Conservation (phyloP, 1,284 basidiomycete species). For the Chondrostereum purpureum region DNA sequence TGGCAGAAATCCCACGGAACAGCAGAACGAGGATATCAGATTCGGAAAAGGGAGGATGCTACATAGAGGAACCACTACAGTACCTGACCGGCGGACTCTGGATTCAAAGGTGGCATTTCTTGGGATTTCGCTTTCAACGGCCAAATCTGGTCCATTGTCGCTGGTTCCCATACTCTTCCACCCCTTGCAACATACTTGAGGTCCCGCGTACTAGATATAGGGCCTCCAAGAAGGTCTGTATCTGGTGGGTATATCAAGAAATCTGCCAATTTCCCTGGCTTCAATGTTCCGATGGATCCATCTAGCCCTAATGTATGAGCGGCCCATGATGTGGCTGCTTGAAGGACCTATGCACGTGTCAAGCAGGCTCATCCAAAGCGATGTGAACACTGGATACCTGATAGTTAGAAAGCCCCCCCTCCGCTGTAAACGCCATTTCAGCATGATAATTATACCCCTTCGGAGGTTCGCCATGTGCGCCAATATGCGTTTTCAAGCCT, state of each 20-base stretch:
- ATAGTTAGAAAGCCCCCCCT: constrained; percentile 51
- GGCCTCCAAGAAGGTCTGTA: constrained; percentile 49
- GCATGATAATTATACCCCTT: constrained; percentile 69
- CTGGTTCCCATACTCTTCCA: constrained; percentile 61
- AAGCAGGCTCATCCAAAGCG: too few relatives aligned
- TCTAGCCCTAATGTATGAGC: constrained; percentile 62
- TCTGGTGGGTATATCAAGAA: constrained; percentile 56
- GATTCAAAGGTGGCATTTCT: constrained; percentile 51
- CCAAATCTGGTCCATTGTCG: constrained; percentile 64
- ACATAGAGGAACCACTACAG: too few relatives aligned
- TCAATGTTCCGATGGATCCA: constrained; percentile 53
- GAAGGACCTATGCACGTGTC: constrained; percentile 61
- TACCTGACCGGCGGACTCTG: too few relatives aligned
- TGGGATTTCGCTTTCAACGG: constrained; percentile 54
- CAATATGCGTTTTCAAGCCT: constrained; percentile 59
- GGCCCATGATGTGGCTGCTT: constrained; percentile 59
- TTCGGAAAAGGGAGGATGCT: too few relatives aligned
- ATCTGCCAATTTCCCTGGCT: constrained; percentile 62
- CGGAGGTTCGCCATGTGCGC: constrained; percentile 71
- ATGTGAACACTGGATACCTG: constrained; percentile 25
- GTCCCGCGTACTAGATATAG: constrained; percentile 43
- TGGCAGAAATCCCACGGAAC: too few relatives aligned
- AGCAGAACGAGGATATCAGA: too few relatives aligned
- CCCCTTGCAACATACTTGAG: constrained; percentile 53
- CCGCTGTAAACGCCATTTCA: constrained; percentile 57